These are phyloP conservation scores for Gossypium lobatum DNA, from an alignment of 441 rosid genomes.

Conservation along the genomic window DNA sequence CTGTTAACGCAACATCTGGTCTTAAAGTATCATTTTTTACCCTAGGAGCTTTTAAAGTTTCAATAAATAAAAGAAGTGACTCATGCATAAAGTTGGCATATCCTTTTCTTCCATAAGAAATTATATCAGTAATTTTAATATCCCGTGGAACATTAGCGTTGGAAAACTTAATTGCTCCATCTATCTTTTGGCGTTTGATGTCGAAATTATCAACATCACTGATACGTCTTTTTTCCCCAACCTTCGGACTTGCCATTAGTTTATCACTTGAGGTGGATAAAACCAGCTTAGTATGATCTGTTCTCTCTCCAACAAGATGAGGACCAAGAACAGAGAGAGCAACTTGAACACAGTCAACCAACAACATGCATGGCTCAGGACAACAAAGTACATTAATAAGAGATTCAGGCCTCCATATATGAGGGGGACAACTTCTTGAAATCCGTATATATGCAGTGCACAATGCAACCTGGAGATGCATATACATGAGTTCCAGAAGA, in stretches of 20 bases:
- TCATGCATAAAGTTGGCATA: constrained; percentile 45
- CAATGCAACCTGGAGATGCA: constrained; percentile 62
- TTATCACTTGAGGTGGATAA: constrained; percentile 27
- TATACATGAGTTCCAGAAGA: not conserved
- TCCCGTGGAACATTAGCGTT: constrained; percentile 28
- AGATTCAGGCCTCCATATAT: constrained; percentile 79
- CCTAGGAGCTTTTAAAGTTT: constrained; percentile 49
- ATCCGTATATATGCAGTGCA: constrained; percentile 69
- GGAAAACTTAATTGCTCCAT: constrained; percentile 33
- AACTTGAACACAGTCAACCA: constrained; percentile 74
- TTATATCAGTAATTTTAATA: constrained; percentile 28
- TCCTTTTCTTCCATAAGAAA: constrained; percentile 41
- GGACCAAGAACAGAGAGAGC: constrained; percentile 57
- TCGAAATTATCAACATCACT: constrained; percentile 32
- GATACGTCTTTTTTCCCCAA: constrained; percentile 64
- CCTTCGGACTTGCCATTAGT: constrained; percentile 31
- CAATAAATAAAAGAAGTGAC: constrained; percentile 55
- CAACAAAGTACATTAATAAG: constrained; percentile 53
- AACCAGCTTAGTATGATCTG: constrained; percentile 22
- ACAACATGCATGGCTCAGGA: constrained; percentile 63
- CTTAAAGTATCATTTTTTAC: constrained; percentile 36
- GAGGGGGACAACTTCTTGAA: constrained; percentile 71
- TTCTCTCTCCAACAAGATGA: constrained; percentile 39
- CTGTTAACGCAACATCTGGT: constrained; percentile 56
- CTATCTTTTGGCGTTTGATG: constrained; percentile 68